A percentile compares a stretch with the other conserved stretches of the same genome.
phyloP scores from a whole-genome alignment of 306 rosid genomes.

The Gastrolobium villosum region DNA sequence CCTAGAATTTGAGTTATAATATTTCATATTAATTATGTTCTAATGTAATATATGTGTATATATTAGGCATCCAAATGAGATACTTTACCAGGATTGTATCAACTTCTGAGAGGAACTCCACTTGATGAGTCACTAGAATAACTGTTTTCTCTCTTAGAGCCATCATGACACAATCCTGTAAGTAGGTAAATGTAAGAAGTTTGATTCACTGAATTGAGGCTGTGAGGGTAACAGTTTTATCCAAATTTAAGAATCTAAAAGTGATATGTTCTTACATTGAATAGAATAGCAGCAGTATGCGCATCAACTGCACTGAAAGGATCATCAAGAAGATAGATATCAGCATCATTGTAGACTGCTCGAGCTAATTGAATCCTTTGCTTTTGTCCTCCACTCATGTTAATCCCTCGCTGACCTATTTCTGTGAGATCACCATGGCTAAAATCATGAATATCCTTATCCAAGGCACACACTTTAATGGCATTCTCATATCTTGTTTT shows the following conservation, averaged over 20 bases:
- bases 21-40: neutral
- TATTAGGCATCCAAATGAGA: neutral
- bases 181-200: constrained; percentile 27
- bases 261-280: constrained; percentile 56
- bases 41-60: neutral
- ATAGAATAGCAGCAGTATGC: constrained; percentile 73
- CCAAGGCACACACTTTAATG: constrained; percentile 76
- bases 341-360: constrained; percentile 83
- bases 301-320: constrained; percentile 96
- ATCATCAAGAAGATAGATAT: constrained; percentile 81
- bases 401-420: constrained; percentile 89
- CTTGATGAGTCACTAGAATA: constrained; percentile 87
- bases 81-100: constrained; percentile 70
- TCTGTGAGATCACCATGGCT: constrained; percentile 87
- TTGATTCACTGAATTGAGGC: constrained; percentile 13
- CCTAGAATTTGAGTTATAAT: constrained; percentile 56
- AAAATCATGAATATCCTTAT: constrained; percentile 68
- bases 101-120: constrained; percentile 77
- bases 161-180: constrained; percentile 82
- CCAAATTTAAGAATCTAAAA: neutral
- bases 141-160: constrained; percentile 73
- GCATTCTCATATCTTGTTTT: constrained; percentile 62
- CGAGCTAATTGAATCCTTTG: constrained; percentile 89
- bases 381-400: constrained; percentile 95
- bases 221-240: neutral